Evolutionary conservation across 805 yeast genomes (phyloP), one percentile per base, ranked within the genome.

Genomic region (Zygosaccharomyces pseudorouxii): DNA sequence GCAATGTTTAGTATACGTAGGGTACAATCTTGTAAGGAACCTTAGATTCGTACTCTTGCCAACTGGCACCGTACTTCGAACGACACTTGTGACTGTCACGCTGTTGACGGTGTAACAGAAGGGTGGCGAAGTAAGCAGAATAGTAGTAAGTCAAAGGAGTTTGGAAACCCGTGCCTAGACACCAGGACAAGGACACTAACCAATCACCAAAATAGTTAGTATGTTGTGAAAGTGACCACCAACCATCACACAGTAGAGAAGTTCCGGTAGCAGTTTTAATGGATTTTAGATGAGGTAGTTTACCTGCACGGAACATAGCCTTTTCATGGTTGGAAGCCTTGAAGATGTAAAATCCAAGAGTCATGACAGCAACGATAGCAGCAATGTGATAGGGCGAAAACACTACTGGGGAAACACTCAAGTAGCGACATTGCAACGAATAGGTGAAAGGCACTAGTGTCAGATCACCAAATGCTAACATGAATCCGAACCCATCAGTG

Each of bases 161-260:
- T 51, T 73, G 74, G 57, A 82, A 78, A 9, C 96, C 96, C 1
- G 97, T 88, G 8, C 96, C 84, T 54, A 93, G 72, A 67, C 97
- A 89, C 96, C 96, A 92, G 39, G 95, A 81, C 72, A 86, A 75
- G 0, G 97, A 88, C 61, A 89, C 82, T 37, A 93, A 64, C 90
- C 97, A 89, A 71, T 93, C 99, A 38, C 99, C 99, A 50, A 90
- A 77, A 68, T 93, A 93, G 64, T 93, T 93, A 63, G 88, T 89
- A 66, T 93, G 99, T 56, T 95, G 96, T 5, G 96, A 82, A 16
- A 74, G 66, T 2, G 85, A 86, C 99, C 99, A 93, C 99, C 98
- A 93, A 2, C 98, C 97, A 60, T 89, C 93, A 47, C 82, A 78
- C 39, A 93, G 71, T 54, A 93, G 75, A 61, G 80, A 86, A 22